phyloP scores from a whole-genome alignment of 2,329 filamentous ascomycete species.

The Phyllosticta citrichinensis region DNA sequence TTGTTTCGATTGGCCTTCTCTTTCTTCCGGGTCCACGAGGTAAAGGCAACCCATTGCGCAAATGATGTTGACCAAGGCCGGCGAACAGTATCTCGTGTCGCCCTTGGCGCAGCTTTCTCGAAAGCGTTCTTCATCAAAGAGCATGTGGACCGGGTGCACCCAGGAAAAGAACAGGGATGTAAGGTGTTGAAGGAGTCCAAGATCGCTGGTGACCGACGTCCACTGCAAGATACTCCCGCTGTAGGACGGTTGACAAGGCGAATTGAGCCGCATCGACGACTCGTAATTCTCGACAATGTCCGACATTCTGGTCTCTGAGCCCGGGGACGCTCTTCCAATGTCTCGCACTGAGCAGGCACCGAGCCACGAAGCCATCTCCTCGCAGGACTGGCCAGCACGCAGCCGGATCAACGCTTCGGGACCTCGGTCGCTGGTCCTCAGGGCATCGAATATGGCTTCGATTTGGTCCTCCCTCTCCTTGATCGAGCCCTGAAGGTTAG shows the following conservation, averaged over 20 bases:
- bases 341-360: conserved; percentile 10
- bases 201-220: conserved; percentile 1
- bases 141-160: conserved; percentile 22
- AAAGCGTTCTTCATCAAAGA: conserved; percentile 21
- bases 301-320: conserved; percentile 12
- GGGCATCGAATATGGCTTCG: conserved; percentile 14
- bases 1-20: conserved; percentile 11
- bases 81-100: conserved; percentile 16
- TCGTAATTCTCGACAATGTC: conserved; percentile 11
- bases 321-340: conserved; percentile 5
- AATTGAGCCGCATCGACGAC: neutral
- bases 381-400: conserved; percentile 14
- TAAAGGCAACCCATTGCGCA: conserved; percentile 21
- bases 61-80: conserved; percentile 19
- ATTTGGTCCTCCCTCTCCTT: conserved; percentile 14
- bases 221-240: neutral
- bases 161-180: conserved; percentile 22
- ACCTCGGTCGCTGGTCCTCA: conserved; percentile 14
- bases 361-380: conserved; percentile 16
- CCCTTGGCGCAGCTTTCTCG: conserved; percentile 14
- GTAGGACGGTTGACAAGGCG: neutral
- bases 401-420: conserved; percentile 15
- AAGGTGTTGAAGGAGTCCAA: conserved; percentile 17
- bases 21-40: conserved; percentile 11
- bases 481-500: conserved; percentile 13